Base-by-base conservation (phyloP, 495 filamentous ascomycete species). In the Penicillium angulare region DNA sequence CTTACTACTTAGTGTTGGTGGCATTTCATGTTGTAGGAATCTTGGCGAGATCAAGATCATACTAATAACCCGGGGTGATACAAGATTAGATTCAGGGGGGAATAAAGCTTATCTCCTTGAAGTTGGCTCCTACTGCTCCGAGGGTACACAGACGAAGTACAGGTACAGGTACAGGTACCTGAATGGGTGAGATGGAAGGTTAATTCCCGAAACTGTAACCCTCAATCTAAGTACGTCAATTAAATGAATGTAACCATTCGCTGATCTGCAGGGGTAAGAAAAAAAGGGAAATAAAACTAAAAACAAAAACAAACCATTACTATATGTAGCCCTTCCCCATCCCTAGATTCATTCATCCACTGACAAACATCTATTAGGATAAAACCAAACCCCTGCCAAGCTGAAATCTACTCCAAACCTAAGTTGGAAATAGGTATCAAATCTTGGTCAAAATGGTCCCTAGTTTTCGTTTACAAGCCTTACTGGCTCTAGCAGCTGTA, bases 181-280 rank as follows among this genome's bases (percentile, higher is more conserved):
- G 29, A 38, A 1, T 38, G 31, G 3, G 34, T 50, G 2, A 33
- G 15, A 7, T 17, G 31, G 10, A 40, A n/a, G 22, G 12, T 20
- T 44, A 23, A 35, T 33, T 21, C 13, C 16, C 15, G 27, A 42
- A 24, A 27, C n/a, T 39, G 39, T 29, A 43, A 43, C 46, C n/a
- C n/a, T n/a, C n/a, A n/a, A 31, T 49, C 13, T 27, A 13, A 34
- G 7, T 12, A 34, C 34, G 16, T 24, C 27, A 31, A 6, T n/a
- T 32, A 13, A 22, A 24, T 29, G n/a, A 49, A 55, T 55, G 52
- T 55, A 55, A 55, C 52, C 26, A 55, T 55, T 24, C 24, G 45
- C 8, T 29, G 46, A 55, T 55, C 52, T 29, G 23, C 46, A 55
- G 22, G 40, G 40, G 40, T 26, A 22, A 36, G 9, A 20, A 55